Evolutionary conservation across 352 stramenopile genomes (phyloP).

Genomic region (Aphanomyces astaci): DNA sequence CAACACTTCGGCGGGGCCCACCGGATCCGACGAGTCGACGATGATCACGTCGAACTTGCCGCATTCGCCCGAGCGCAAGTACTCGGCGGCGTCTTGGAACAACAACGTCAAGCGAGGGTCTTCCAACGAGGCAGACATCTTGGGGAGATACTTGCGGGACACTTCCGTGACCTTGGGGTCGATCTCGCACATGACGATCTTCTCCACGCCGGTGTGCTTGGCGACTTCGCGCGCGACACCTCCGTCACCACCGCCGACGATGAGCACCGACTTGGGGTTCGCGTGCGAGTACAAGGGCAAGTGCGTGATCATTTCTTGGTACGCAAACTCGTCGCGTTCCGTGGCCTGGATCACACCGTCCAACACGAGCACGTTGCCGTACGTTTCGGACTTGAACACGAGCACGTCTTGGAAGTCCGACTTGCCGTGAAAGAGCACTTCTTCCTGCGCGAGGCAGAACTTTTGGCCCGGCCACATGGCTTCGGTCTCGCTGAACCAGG

Average conservation of each 20-base stretch:
- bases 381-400: conserved; percentile 97
- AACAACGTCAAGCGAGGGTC: conserved; percentile 94
- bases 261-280: conserved; percentile 93
- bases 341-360: conserved; percentile 99
- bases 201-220: conserved; percentile 90
- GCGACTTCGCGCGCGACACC: conserved; percentile 95
- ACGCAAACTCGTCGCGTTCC: conserved; percentile 97
- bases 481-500: conserved; percentile 94
- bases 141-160: conserved; percentile 89
- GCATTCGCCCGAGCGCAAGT: conserved; percentile 68
- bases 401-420: conserved; percentile 97
- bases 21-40: conserved; percentile 94
- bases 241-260: conserved; percentile 97
- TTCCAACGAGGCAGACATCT: conserved; percentile 91
- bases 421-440: conserved; percentile 93
- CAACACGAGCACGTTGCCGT: conserved; percentile 97
- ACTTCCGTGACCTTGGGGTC: conserved; percentile 96
- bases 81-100: conserved; percentile 86
- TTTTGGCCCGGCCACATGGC: conserved; percentile 91
- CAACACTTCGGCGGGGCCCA: conserved; percentile 91
- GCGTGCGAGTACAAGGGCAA: conserved; percentile 95
- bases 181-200: conserved; percentile 99
- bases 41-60: conserved; percentile 96
- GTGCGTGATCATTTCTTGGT: conserved; percentile 99
- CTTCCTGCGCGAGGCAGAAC: conserved; percentile 90